Percentiles rank a stretch among this genome's conserved stretches.
These are phyloP conservation scores for Tillandsia leiboldiana DNA, from an alignment of 176 grass and related monocot species.

Conservation along the genomic window DNA sequence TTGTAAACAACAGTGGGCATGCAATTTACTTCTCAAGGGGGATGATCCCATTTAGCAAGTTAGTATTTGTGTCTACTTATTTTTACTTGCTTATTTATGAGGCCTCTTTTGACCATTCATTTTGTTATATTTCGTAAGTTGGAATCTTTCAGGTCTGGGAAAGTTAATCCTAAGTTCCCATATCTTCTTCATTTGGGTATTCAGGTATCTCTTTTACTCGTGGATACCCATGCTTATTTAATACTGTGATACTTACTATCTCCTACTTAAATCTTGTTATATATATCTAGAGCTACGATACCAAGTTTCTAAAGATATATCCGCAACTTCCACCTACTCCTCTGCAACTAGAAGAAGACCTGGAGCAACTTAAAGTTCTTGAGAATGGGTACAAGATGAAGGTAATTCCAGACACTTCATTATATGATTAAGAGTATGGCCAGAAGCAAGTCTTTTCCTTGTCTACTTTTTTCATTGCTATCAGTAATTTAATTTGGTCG, in stretches of 20 bases:
- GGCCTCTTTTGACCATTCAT: slow-evolving; percentile 2
- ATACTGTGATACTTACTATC: not conserved
- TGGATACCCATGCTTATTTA: not conserved
- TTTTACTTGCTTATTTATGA: not conserved
- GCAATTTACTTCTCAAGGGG: slow-evolving; percentile 98
- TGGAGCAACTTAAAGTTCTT: slow-evolving; percentile 96
- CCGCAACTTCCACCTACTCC: slow-evolving; percentile 57
- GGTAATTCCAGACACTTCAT: slow-evolving; percentile 36
- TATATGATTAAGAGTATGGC: not conserved
- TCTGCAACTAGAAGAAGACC: slow-evolving; percentile 87
- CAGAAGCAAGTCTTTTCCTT: too few species aligned
- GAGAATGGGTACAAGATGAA: slow-evolving; percentile 96
- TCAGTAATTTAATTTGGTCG: too few species aligned
- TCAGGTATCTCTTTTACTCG: slow-evolving; percentile 35
- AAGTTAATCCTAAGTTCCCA: slow-evolving; percentile 56
- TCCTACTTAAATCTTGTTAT: not conserved
- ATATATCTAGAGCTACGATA: slow-evolving; percentile 56
- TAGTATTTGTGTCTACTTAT: slow-evolving; percentile 1
- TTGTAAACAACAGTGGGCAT: slow-evolving; percentile 83
- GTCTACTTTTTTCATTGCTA: too few species aligned
- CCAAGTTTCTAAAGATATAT: slow-evolving; percentile 89
- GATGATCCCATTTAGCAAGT: slow-evolving; percentile 92
- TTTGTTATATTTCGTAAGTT: not conserved
- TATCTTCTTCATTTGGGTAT: slow-evolving; percentile 99
- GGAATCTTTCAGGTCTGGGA: slow-evolving; percentile 62